These are phyloP conservation scores for Tolypocladium amazonense DNA, from an alignment of 2,329 filamentous ascomycete genomes.

Conservation along the genomic window DNA sequence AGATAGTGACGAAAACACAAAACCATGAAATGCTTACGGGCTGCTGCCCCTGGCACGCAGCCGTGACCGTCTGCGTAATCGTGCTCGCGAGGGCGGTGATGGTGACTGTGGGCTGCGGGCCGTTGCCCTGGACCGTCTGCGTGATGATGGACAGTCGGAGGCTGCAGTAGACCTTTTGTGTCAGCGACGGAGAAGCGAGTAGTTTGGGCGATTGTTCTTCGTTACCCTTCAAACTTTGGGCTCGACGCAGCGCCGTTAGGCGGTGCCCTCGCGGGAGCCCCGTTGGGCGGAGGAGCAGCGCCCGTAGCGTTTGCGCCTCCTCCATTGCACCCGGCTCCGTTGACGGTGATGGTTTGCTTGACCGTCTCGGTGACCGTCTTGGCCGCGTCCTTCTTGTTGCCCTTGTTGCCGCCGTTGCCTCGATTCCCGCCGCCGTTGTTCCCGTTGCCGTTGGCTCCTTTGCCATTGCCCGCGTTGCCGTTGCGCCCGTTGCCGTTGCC, in stretches of 20 bases:
- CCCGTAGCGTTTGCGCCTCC: neutral
- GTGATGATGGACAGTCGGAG: conserved; percentile 4
- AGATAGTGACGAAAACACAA: neutral
- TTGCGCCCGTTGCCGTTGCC: neutral
- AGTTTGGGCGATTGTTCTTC: neutral
- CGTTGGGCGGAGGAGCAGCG: neutral
- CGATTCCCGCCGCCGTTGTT: neutral
- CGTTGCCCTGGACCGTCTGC: conserved; percentile 4
- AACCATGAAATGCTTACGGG: neutral
- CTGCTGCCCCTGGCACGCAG: neutral
- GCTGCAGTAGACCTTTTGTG: neutral
- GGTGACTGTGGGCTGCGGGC: conserved; percentile 7
- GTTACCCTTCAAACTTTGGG: conserved; percentile 10
- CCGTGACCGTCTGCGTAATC: conserved; percentile 4
- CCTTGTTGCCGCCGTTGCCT: neutral
- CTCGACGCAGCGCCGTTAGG: neutral
- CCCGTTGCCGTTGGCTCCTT: neutral
- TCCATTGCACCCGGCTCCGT: neutral
- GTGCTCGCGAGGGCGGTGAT: conserved; percentile 2
- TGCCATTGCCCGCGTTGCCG: neutral
- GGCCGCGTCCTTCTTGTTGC: neutral
- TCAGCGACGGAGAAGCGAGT: neutral
- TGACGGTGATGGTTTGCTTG: conserved; percentile 5
- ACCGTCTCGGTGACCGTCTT: conserved; percentile 7
- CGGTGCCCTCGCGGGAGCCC: neutral